These are phyloP conservation scores for Neonothopanus nambi DNA, from an alignment of 1,284 basidiomycete genomes.

Conservation along the genomic window DNA sequence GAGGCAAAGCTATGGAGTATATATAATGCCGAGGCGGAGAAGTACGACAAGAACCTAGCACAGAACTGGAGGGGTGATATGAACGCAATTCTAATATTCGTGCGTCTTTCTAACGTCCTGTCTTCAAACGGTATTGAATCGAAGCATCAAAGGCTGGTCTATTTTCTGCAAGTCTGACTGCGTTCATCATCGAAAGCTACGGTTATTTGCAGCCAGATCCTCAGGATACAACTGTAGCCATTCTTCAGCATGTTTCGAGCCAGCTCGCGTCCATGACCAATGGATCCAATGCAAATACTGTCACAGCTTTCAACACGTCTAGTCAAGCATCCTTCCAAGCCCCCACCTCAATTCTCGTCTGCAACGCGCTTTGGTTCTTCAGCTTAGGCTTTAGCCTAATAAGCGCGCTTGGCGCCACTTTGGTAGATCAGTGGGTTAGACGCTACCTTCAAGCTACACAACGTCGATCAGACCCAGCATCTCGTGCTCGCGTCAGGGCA, in stretches of 20 bases:
- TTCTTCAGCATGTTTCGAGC: slow-evolving; percentile 9
- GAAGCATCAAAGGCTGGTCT: slow-evolving; percentile 11
- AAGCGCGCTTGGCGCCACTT: slow-evolving; percentile 11
- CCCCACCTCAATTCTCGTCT: background rate
- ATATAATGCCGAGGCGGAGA: slow-evolving; percentile 12
- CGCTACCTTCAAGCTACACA: slow-evolving; percentile 10
- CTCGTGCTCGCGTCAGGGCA: slow-evolving; percentile 6
- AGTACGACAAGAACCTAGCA: slow-evolving; percentile 7
- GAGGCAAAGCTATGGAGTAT: slow-evolving; percentile 7
- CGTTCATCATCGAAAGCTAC: slow-evolving; percentile 18
- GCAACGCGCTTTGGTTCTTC: slow-evolving; percentile 14
- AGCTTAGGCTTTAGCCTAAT: slow-evolving; percentile 10
- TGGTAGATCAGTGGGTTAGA: slow-evolving; percentile 13
- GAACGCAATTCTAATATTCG: slow-evolving; percentile 8
- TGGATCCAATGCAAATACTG: background rate
- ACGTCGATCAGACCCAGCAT: background rate
- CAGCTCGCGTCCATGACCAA: slow-evolving; percentile 7
- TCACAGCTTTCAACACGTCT: background rate
- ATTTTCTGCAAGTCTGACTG: slow-evolving; percentile 16
- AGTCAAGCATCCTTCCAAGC: background rate
- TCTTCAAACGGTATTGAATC: background rate
- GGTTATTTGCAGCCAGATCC: slow-evolving; percentile 6
- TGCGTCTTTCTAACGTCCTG: background rate
- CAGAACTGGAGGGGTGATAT: slow-evolving; percentile 13
- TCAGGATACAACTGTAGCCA: background rate